Evolutionary conservation across 768 basidiomycete genomes (phyloP).

Genomic region (Chalciporus sphaerocephalus): DNA sequence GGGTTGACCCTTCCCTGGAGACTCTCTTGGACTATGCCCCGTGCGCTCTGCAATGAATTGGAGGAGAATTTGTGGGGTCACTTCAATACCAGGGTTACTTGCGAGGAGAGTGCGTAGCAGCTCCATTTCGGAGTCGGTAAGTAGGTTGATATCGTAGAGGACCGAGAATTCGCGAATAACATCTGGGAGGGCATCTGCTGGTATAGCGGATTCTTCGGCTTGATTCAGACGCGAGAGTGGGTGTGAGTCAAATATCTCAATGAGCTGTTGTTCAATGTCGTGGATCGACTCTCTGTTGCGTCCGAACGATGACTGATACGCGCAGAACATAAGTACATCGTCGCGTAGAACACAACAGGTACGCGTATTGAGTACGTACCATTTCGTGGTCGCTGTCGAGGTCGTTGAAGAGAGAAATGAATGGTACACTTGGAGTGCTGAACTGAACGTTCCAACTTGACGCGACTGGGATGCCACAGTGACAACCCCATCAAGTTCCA

Average conservation of each 20-base stretch:
- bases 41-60: constrained; percentile 62
- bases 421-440: constrained; percentile 9
- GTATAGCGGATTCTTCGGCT: constrained; percentile 59
- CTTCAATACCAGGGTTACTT: constrained; percentile 58
- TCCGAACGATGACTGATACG: constrained; percentile 39
- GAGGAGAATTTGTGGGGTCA: constrained; percentile 64
- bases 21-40: constrained; percentile 33
- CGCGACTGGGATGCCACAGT: not conserved
- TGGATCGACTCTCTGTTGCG: constrained; percentile 67
- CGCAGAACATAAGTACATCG: not conserved
- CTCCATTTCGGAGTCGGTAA: constrained; percentile 58
- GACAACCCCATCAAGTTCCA: not conserved
- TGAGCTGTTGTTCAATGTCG: constrained; percentile 66
- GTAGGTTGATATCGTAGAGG: constrained; percentile 57
- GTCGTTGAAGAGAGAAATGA: not conserved
- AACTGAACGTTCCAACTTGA: not conserved
- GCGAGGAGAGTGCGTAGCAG: constrained; percentile 56
- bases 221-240: constrained; percentile 56
- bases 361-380: constrained; percentile 22
- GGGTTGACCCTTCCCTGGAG: constrained; percentile 18
- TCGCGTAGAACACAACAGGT: not conserved
- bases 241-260: constrained; percentile 64
- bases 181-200: constrained; percentile 66
- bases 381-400: constrained; percentile 16
- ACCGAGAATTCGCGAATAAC: constrained; percentile 63